Conservation (phyloP, 257 asterid genomes). For the Jacaranda copaia region DNA sequence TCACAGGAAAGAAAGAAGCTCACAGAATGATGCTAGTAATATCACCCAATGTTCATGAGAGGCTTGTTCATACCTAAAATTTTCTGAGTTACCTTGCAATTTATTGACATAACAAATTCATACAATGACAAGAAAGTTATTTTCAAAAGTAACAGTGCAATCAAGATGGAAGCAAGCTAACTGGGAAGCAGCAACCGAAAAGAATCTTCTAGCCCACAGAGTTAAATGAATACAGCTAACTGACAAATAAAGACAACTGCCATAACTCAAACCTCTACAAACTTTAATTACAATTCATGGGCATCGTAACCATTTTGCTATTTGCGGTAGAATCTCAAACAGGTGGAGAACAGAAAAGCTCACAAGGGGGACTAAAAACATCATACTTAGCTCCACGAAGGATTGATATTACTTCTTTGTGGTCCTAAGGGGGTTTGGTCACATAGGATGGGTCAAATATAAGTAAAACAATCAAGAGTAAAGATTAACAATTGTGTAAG, state of each 20-base stretch:
- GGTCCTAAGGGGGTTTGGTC: not conserved
- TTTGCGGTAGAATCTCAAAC: not conserved
- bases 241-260: not conserved
- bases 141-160: not conserved
- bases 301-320: not conserved
- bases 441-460: not conserved
- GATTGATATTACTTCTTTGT: not conserved
- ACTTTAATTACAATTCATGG: not conserved
- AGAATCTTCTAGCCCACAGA: not conserved
- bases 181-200: conserved; percentile 1
- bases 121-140: not conserved
- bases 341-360: not conserved
- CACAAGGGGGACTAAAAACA: not conserved
- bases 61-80: not conserved
- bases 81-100: not conserved
- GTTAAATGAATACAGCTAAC: not conserved
- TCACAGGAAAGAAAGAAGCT: conserved; percentile 16
- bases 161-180: not conserved
- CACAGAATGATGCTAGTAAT: conserved; percentile 11
- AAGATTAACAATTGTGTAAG: not conserved
- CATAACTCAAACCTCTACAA: conserved; percentile 7
- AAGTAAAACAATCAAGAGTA: not conserved
- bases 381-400: not conserved
- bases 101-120: not conserved
- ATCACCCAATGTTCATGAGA: conserved; percentile 6